Evolutionary conservation across 177 flowering plant genomes (phyloP), one percentile per base, ranked within the genome.

Genomic region (Telopea speciosissima): DNA sequence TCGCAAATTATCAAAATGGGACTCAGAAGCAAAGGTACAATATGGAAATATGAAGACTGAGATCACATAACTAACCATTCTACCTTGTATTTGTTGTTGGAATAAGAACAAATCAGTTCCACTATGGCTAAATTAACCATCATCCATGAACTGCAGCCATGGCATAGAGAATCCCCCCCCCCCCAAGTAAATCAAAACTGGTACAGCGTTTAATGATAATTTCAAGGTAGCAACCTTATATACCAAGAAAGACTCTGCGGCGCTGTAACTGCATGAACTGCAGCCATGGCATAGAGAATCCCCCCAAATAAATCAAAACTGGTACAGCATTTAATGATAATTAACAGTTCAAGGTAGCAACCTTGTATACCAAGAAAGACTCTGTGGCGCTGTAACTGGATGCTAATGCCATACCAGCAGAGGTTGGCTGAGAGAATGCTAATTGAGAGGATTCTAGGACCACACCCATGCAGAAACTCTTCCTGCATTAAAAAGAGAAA

Each of bases 361-460:
- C 70, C 67, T 80, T 85, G 79, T 92, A 92, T 45, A 89, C 87
- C 82, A 95, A 80, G 78, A 88, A 89, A 24, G 89, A 78, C 2
- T 54, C 45, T 0, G 81, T 81, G 70, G 87, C 83, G 5, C 78
- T 69, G 65, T 86, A 90, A 23, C 60, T 80, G 45, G 87, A 81
- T 67, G 97, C 97, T 76, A 95, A 78, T 31, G 85, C 86, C 78
- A 72, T 85, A 69, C 97, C 98, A 22, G 85, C 75, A 56, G 89
- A 78, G 24, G 93, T 91, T 45, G 96, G 97, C 61, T 84, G 89
- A 74, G 95, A 89, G 78, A 90, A 93, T 61, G 98, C 98, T 74
- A 90, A 61, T 72, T 90, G 83, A 24, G 84, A 78, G 62, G 74
- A 78, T 68, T 87, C 86, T 12, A 96, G 72, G 65, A 76, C 76